Evolutionary conservation across 441 rosid genomes (phyloP).

Genomic region (Pelargonium cotyledonis): DNA sequence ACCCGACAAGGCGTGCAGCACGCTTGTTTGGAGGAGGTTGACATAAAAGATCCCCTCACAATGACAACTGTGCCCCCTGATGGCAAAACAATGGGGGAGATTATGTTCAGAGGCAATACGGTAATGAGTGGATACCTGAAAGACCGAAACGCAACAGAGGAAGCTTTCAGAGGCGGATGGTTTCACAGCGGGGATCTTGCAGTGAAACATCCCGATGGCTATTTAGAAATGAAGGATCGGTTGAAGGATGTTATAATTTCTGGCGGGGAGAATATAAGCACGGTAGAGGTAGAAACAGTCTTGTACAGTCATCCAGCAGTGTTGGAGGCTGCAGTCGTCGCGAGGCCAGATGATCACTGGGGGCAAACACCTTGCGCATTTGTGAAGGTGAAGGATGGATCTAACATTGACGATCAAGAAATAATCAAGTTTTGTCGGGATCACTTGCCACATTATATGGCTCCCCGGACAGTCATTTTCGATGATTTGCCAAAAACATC

Average conservation of each 20-base stretch:
- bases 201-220: slow-evolving; percentile 78
- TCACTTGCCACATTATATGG: slow-evolving; percentile 79
- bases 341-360: slow-evolving; percentile 79
- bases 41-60: slow-evolving; percentile 53
- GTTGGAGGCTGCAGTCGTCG: slow-evolving; percentile 79
- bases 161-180: slow-evolving; percentile 77
- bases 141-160: slow-evolving; percentile 71
- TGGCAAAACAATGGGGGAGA: slow-evolving; percentile 78
- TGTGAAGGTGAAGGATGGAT: slow-evolving; percentile 51
- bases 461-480: slow-evolving; percentile 72
- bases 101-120: slow-evolving; percentile 65
- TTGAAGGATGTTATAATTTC: slow-evolving; percentile 58
- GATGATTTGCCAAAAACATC: slow-evolving; percentile 83
- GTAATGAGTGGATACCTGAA: slow-evolving; percentile 90
- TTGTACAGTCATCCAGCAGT: slow-evolving; percentile 66
- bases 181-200: slow-evolving; percentile 84
- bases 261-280: slow-evolving; percentile 49
- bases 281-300: slow-evolving; percentile 66
- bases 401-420: slow-evolving; percentile 37
- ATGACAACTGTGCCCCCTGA: slow-evolving; percentile 69
- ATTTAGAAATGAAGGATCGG: slow-evolving; percentile 79
- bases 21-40: slow-evolving; percentile 59
- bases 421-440: slow-evolving; percentile 54
- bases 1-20: slow-evolving; percentile 88
- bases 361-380: slow-evolving; percentile 89